Evolutionary conservation across 164 flowering plant species (phyloP).

Genomic region (Houttuynia cordata): DNA sequence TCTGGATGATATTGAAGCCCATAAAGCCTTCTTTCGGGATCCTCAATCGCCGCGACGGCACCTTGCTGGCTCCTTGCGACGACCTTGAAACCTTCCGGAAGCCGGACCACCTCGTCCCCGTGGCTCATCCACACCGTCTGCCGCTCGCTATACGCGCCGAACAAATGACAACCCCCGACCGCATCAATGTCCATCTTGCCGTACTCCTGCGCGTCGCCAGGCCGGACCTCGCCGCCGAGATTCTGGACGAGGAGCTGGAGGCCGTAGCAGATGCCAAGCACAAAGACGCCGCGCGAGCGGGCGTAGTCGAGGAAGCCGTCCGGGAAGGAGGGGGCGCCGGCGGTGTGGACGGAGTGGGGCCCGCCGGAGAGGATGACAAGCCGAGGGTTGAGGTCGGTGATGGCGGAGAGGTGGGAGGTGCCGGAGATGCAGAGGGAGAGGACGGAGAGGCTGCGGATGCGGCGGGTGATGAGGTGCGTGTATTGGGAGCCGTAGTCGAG

Average conservation of each 20-base stretch:
- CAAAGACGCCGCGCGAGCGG: conserved; percentile 39
- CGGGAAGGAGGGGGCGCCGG: conserved; percentile 44
- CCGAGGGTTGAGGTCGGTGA: conserved; percentile 46
- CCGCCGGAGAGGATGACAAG: conserved; percentile 92
- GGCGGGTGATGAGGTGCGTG: conserved; percentile 92
- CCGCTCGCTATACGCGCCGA: conserved; percentile 37
- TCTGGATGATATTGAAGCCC: conserved; percentile 95
- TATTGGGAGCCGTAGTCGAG: conserved; percentile 89
- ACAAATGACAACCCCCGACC: conserved; percentile 34
- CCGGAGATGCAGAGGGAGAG: conserved; percentile 88
- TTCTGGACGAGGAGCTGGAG: conserved; percentile 79
- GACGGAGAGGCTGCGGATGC: conserved; percentile 66
- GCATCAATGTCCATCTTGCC: conserved; percentile 86
- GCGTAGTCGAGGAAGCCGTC: conserved; percentile 68
- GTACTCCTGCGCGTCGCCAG: conserved; percentile 79
- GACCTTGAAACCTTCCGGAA: conserved; percentile 75
- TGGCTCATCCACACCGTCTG: conserved; percentile 98
- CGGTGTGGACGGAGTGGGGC: conserved; percentile 76
- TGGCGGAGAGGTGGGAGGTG: conserved; percentile 54
- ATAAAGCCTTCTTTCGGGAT: conserved; percentile 44
- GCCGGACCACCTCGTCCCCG: conserved; percentile 64
- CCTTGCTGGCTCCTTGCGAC: conserved; percentile 71
- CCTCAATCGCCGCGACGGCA: conserved; percentile 68
- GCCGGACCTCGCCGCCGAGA: conserved; percentile 69
- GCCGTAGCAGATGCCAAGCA: conserved; percentile 88